These are phyloP conservation scores for Lactarius akahatsu DNA, from an alignment of 768 basidiomycete genomes.

Conservation along the genomic window DNA sequence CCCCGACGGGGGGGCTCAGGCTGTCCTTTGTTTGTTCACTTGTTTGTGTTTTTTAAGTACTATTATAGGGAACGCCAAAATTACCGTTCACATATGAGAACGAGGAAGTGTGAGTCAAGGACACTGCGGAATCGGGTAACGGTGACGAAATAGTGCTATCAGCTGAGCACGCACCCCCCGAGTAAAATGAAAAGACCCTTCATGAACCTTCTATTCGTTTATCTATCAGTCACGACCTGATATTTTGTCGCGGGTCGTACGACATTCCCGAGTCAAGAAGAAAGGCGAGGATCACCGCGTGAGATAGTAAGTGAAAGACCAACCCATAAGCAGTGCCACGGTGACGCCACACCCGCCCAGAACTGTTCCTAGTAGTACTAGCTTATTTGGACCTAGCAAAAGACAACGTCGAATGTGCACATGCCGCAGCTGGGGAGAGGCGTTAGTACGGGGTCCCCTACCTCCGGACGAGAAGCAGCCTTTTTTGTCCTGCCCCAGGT, in stretches of 20 bases:
- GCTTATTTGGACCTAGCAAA: neutral
- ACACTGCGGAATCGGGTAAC: neutral
- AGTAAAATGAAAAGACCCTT: neutral
- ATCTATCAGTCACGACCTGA: neutral
- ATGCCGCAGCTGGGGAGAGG: constrained; percentile 1
- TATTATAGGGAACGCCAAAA: neutral
- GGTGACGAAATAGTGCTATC: neutral
- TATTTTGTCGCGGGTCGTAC: neutral
- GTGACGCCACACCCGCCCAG: neutral
- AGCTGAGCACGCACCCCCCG: neutral
- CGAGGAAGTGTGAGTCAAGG: neutral
- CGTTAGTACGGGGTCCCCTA: neutral
- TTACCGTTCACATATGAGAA: neutral
- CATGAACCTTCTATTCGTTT: neutral
- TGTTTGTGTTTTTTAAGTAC: neutral
- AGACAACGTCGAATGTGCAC: neutral
- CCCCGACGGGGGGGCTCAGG: neutral
- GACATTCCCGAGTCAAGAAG: neutral
- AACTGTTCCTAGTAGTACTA: neutral
- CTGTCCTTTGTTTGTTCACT: neutral
- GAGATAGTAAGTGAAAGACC: neutral
- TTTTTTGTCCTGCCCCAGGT: neutral
- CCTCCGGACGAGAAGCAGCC: constrained; percentile 1
- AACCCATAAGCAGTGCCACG: neutral
- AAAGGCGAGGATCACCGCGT: neutral